phyloP scores from a whole-genome alignment of 495 filamentous ascomycete species.

The Emericellopsis terricola region DNA sequence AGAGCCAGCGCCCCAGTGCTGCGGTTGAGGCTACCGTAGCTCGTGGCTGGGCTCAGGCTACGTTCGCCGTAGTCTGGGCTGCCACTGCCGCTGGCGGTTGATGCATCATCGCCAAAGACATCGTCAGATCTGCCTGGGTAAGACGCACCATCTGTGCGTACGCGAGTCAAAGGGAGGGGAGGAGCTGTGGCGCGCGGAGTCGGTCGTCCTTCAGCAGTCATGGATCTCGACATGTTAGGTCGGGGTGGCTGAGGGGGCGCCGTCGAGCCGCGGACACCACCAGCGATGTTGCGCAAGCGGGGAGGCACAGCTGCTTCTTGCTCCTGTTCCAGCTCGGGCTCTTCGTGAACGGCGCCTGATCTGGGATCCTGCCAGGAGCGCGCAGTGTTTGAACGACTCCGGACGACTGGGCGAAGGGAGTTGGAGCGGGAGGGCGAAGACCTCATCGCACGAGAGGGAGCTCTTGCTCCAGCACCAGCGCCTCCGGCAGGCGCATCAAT shows the following conservation, averaged over 20 bases:
- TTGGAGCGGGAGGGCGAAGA: conserved; percentile 6
- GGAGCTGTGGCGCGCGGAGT: conserved; percentile 21
- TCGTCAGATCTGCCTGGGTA: conserved; percentile 19
- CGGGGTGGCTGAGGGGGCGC: conserved; percentile 10
- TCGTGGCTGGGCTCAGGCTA: conserved; percentile 44
- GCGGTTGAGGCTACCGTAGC: conserved; percentile 39
- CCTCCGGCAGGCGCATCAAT: conserved; percentile 18
- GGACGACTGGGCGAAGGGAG: conserved; percentile 11
- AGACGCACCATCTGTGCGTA: conserved; percentile 34
- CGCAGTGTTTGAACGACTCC: conserved; percentile 28
- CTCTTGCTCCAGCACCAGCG: too few relatives aligned
- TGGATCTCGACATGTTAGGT: conserved; percentile 9
- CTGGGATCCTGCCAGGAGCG: conserved; percentile 24
- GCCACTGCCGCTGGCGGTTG: conserved; percentile 32
- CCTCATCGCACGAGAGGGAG: conserved; percentile 9
- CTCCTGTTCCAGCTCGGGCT: conserved; percentile 16
- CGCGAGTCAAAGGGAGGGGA: conserved; percentile 21
- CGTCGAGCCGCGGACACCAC: conserved; percentile 13
- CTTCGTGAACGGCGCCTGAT: conserved; percentile 15
- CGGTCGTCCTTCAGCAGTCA: not conserved
- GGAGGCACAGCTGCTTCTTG: conserved; percentile 3
- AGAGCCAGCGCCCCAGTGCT: conserved; percentile 29
- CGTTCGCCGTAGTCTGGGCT: conserved; percentile 42
- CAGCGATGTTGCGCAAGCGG: conserved; percentile 20
- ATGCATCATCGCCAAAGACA: conserved; percentile 50